Evolutionary conservation across 2,329 filamentous ascomycete genomes (phyloP).

Genomic region (Fusarium circinatum): DNA sequence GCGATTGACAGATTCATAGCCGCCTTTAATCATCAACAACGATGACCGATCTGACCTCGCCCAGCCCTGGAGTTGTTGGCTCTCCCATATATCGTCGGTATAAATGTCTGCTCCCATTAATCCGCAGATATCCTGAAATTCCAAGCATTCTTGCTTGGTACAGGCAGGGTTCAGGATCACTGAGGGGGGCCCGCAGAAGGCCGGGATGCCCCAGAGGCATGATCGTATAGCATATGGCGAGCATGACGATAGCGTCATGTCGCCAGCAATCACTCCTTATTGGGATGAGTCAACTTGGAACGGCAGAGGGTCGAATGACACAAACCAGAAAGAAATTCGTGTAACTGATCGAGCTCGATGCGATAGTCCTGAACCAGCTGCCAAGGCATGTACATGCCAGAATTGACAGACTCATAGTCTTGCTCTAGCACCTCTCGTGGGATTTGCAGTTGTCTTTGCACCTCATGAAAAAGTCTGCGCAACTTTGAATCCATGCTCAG

Average conservation of each 20-base stretch:
- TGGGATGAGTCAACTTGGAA: accelerated
- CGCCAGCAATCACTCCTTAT: accelerated
- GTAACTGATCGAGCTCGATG: accelerated
- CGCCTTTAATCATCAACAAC: not conserved
- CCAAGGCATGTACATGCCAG: accelerated
- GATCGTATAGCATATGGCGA: accelerated
- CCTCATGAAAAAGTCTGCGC: accelerated
- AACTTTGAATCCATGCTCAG: accelerated
- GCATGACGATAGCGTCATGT: not conserved
- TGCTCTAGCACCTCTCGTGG: accelerated
- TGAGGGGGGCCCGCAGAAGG: accelerated
- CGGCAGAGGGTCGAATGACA: accelerated
- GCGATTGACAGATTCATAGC: not conserved
- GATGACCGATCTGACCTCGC: not conserved
- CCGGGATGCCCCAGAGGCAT: not conserved
- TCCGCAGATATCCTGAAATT: not conserved
- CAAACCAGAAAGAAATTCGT: accelerated
- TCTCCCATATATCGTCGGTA: not conserved
- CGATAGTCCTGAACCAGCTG: accelerated
- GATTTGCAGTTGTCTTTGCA: not conserved
- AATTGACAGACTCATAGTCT: accelerated
- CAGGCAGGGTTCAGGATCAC: not conserved
- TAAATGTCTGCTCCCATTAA: not conserved
- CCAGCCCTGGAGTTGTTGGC: not conserved
- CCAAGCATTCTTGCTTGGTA: not conserved